Base-by-base conservation (phyloP, 805 yeast genomes). In the Sugiyamaella mastotermitis region DNA sequence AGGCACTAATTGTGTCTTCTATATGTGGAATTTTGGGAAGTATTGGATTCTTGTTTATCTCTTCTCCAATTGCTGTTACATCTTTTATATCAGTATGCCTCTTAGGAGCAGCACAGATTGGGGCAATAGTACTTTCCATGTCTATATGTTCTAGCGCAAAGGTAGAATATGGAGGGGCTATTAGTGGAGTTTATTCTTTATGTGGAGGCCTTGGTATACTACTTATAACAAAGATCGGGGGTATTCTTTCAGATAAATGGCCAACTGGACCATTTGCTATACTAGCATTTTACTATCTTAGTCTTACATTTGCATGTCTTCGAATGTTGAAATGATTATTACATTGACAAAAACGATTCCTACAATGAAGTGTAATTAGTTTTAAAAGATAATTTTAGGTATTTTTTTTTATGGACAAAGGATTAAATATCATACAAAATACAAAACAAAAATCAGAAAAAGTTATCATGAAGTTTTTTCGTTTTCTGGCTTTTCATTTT, bases 161-260 rank as follows among this genome's bases (percentile, higher is more conserved):
- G 21, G 58, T 68, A 23, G 60, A 57, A 16, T 61, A 68, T 40
- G 71, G 74, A 34, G 85, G 85, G n/a, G 66, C 82, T 2, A 69
- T 81, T 28, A 71, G 80, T 35, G 90, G 90, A 5, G 72, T 78
- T 9, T 78, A 76, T 53, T 71, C 80, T n/a, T 68, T 81, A 38
- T 63, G 71, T 46, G 87, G 86, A 13, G 84, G 84, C 1, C 35
- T 77, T 5, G 90, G 90, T 2, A 78, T 80, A 19, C 58, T 81
- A 40, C 37, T 77, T 1, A 60, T 80, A 20, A 71, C 78, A 24
- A 74, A 73, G 49, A 24, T 78, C 7, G 88, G 87, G 4, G 87
- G 87, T 3, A 50, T 60, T 11, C 61, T 74, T 46, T 72, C 80
- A 17, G 85, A 80, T 51, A 36, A 46, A 25, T 74, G 78, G 74